These are phyloP conservation scores for Hibiscus mutabilis DNA, from an alignment of 345 rosid genomes.

Conservation along the genomic window DNA sequence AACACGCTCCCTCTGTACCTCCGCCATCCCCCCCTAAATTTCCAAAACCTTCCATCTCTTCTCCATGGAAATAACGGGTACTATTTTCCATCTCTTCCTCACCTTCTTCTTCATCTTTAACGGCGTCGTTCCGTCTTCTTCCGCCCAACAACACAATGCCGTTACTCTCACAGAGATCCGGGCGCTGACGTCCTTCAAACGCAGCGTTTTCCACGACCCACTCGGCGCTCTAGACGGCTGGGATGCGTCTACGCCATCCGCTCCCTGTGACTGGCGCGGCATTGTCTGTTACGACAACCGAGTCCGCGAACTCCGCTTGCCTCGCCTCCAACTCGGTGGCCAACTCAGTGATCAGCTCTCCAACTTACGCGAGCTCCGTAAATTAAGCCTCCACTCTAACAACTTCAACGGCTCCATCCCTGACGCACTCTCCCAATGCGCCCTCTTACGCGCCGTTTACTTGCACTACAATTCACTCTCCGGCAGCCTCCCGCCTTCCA, in stretches of 20 bases:
- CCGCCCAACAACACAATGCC: conserved; percentile 10
- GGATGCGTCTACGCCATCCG: conserved; percentile 48
- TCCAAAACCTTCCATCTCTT: not conserved
- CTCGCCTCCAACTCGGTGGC: conserved; percentile 63
- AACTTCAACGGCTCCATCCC: conserved; percentile 57
- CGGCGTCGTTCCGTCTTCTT: conserved; percentile 1
- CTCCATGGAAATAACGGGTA: conserved; percentile 37
- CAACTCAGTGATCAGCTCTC: conserved; percentile 41
- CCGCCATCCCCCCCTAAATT: not conserved
- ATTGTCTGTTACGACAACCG: conserved; percentile 43
- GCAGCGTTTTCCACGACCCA: conserved; percentile 48
- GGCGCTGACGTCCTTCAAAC: conserved; percentile 55
- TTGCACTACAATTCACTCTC: conserved; percentile 67
- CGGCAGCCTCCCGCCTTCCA: conserved; percentile 45
- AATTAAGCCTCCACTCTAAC: conserved; percentile 72
- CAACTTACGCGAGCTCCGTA: conserved; percentile 55
- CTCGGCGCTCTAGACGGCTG: conserved; percentile 56
- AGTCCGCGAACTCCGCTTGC: conserved; percentile 63
- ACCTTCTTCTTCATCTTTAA: conserved; percentile 13
- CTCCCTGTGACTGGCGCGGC: conserved; percentile 93
- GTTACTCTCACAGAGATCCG: conserved; percentile 33
- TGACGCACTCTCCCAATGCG: conserved; percentile 54
- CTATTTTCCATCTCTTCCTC: conserved; percentile 29
- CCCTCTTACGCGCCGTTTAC: conserved; percentile 62
- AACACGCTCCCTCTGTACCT: conserved; percentile 22